phyloP scores from a whole-genome alignment of 2,329 filamentous ascomycete genomes.

The Penicillium sp. region DNA sequence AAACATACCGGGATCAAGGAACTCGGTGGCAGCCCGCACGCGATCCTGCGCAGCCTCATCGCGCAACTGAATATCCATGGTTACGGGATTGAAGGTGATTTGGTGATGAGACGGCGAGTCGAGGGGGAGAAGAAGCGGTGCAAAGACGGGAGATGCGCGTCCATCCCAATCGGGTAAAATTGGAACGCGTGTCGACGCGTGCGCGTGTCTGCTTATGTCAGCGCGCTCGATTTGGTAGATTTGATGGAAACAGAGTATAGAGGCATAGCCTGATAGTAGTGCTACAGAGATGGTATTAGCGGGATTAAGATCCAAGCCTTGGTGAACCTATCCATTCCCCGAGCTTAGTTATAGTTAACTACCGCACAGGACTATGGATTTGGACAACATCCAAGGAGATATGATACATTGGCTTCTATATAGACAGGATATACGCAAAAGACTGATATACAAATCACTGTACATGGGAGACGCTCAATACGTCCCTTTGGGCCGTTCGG shows the following conservation, averaged over 20 bases:
- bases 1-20: conserved; percentile 80
- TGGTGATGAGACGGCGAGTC: conserved; percentile 10
- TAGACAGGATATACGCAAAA: conserved; percentile 10
- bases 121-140: conserved; percentile 14
- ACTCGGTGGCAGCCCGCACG: conserved; percentile 81
- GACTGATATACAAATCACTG: conserved; percentile 11
- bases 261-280: no score
- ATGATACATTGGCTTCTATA: conserved; percentile 11
- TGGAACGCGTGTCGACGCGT: conserved; percentile 31
- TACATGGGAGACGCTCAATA: conserved; percentile 3
- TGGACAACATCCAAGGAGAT: not conserved
- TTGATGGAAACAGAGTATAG: no score
- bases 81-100: conserved; percentile 16
- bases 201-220: conserved; percentile 22
- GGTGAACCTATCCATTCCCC: no score
- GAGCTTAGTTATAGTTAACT: no score
- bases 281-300: no score
- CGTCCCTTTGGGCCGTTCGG: not conserved
- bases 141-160: conserved; percentile 20
- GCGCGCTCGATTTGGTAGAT: not conserved
- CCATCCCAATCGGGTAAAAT: conserved; percentile 33
- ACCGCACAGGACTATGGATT: not conserved
- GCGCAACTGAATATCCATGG: conserved; percentile 72
- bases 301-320: no score
- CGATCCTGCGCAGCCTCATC: conserved; percentile 82